Evolutionary conservation across 2,329 filamentous ascomycete species (phyloP).

Genomic region (Alternaria tenuissima): DNA sequence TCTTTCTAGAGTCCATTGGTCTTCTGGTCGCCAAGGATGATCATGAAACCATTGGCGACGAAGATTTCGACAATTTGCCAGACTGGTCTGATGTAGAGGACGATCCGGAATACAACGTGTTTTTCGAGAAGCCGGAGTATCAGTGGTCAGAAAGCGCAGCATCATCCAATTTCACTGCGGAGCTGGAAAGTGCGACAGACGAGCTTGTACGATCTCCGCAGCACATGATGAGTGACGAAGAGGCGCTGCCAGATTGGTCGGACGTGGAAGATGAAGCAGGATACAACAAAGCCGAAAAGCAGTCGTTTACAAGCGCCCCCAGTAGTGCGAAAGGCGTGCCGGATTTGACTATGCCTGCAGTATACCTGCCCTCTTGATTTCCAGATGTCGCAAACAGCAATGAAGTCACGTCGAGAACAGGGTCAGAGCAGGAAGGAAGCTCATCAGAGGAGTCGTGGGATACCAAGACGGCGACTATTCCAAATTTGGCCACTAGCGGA

Average conservation of each 20-base stretch:
- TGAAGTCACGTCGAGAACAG: background rate
- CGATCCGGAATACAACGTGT: slow-evolving; percentile 1
- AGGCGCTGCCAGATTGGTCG: slow-evolving; percentile 6
- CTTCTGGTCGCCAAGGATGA: background rate
- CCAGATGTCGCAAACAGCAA: background rate
- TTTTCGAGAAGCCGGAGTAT: background rate
- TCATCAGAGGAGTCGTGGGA: too few relatives aligned
- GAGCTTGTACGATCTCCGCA: background rate
- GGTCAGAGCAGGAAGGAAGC: background rate
- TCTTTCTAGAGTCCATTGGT: slow-evolving; percentile 3
- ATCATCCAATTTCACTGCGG: background rate
- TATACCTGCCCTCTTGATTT: background rate
- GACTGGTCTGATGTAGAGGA: slow-evolving; percentile 9
- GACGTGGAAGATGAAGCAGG: slow-evolving; percentile 9
- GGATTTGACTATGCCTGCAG: background rate
- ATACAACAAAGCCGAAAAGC: background rate
- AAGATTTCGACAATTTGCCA: background rate
- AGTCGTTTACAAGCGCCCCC: background rate
- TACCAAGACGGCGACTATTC: slow-evolving; percentile 10
- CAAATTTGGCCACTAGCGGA: slow-evolving; percentile 1
- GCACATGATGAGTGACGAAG: background rate
- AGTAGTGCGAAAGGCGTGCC: too few relatives aligned
- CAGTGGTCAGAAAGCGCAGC: background rate
- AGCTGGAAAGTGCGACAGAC: background rate
- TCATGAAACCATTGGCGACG: background rate